Percentiles rank a stretch among this genome's conserved stretches.
These are phyloP conservation scores for Glonium stellatum DNA, from an alignment of 495 filamentous ascomycete genomes.

Conservation along the genomic window DNA sequence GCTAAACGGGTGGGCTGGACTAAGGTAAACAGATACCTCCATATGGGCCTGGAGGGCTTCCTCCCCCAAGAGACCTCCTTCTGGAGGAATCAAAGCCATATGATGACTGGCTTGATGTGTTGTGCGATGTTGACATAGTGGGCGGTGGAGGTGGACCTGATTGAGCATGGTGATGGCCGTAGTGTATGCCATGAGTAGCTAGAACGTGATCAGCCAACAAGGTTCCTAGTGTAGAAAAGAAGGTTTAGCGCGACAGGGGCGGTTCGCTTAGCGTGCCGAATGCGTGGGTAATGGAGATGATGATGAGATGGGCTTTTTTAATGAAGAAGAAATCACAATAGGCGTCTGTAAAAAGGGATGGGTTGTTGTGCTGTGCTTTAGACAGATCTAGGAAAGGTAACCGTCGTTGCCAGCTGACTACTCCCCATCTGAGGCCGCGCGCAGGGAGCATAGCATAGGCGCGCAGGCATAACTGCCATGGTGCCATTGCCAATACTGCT, in stretches of 20 bases:
- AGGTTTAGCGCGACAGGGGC: conserved; percentile 18
- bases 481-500: background rate
- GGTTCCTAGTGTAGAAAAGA: background rate
- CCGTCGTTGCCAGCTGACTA: too few species aligned
- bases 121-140: conserved; percentile 22
- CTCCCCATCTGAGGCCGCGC: too few species aligned
- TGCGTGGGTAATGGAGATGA: conserved; percentile 14
- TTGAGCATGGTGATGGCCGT: conserved; percentile 25
- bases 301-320: background rate
- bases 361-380: background rate
- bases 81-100: conserved; percentile 31
- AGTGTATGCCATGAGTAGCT: conserved; percentile 10
- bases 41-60: conserved; percentile 29
- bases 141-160: conserved; percentile 32
- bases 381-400: background rate
- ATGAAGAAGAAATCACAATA: background rate
- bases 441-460: background rate
- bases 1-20: too few species aligned
- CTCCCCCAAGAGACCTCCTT: conserved; percentile 33
- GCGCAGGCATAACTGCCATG: background rate
- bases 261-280: conserved; percentile 22
- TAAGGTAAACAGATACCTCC: conserved; percentile 26
- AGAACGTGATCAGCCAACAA: conserved; percentile 14
- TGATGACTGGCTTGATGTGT: conserved; percentile 21
- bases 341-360: conserved; percentile 2